Base-by-base conservation (phyloP, 169 alveolate genomes). In the Eimeria acervulina region DNA sequence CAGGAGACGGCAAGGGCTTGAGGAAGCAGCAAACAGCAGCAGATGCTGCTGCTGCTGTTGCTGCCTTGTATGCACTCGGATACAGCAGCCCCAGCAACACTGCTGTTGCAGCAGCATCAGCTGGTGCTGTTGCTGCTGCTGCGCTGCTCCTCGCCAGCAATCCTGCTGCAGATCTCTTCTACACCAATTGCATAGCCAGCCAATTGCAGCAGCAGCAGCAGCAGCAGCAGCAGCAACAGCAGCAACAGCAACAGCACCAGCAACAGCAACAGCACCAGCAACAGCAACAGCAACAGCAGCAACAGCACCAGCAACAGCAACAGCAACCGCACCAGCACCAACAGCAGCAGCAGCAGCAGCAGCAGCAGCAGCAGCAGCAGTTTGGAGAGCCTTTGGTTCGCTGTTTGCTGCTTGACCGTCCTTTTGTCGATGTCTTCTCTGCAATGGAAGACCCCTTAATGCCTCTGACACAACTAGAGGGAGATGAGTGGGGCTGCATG, bases 71-170 rank as follows among this genome's bases (percentile, higher is more conserved):
- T 40, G 87, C 63, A 8, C 7, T 42, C 13, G 87, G 87, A 10
- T 23, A 38, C 17, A 38, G 61, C 33, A 15, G 59, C 59, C 87
- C 87, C 15, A 1, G 26, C 31, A 44, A 38, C 23, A 76, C 87
- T 4, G 87, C 87, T n/a, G 59, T 76, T 23, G 36, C 40, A 7
- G 87, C 87, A 19, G 59, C 87, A 76, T 76, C 87, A 0, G 87
- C 87, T 17, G 87, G 87, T 15, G 87, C 87, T 76, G 87, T 76
- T 76, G 87, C 87, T 42, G 87, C 87, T 76, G 87, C 87, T 51
- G 21, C 59, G 23, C 87, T 76, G 87, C 87, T 76, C 38, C 87
- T 36, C 33, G 19, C 61, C 33, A 23, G 87, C 59, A 76, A 23
- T 17, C 52, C 47, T 26, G 17, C 59, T 23, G 87, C 87, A 44